Evolutionary conservation across 345 rosid genomes (phyloP).

Genomic region (Eucalyptus polyanthemos): DNA sequence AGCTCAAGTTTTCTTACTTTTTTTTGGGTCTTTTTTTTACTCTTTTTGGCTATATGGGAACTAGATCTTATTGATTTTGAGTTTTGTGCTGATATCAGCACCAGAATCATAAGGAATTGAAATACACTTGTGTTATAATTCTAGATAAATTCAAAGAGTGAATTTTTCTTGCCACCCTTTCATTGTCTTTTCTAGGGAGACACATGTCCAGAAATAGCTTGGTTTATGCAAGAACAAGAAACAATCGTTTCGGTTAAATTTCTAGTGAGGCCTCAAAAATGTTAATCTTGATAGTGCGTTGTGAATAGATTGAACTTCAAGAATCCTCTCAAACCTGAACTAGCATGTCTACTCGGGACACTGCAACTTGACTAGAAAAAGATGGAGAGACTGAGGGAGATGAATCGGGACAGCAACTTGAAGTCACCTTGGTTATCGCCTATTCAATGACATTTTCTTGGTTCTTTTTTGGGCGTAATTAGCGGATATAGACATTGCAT

Average conservation of each 20-base stretch:
- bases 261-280: background rate
- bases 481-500: background rate
- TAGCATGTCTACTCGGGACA: background rate
- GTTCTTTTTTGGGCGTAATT: background rate
- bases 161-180: background rate
- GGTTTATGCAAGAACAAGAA: background rate
- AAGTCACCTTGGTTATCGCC: background rate
- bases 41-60: background rate
- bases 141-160: background rate
- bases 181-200: background rate
- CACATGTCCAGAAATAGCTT: background rate
- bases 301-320: background rate
- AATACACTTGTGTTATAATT: background rate
- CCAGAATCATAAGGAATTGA: background rate
- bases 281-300: background rate
- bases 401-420: background rate
- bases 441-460: background rate
- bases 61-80: background rate
- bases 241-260: background rate
- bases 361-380: background rate
- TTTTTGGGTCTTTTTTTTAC: background rate
- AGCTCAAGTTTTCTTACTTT: background rate
- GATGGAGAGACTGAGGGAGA: background rate
- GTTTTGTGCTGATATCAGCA: background rate
- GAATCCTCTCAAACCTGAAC: background rate